These are phyloP conservation scores for Elaeis guineensis DNA, from an alignment of 176 grass and related monocot genomes.

Conservation along the genomic window DNA sequence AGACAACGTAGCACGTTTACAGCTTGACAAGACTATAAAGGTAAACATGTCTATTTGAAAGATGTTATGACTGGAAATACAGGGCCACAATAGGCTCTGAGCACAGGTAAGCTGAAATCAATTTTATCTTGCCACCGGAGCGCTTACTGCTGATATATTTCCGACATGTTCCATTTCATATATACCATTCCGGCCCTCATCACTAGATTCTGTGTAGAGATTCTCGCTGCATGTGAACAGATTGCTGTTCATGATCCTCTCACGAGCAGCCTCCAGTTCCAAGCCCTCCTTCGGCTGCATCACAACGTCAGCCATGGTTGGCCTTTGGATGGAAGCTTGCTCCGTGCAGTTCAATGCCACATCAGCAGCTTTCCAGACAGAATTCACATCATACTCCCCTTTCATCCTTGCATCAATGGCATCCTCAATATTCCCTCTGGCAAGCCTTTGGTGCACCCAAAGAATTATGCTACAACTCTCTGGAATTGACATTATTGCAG, in stretches of 20 bases:
- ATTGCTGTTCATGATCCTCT: background rate
- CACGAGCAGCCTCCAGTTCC: constrained; percentile 7
- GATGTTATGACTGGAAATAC: too few species aligned
- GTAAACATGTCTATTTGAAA: too few species aligned
- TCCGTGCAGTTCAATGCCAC: constrained; percentile 23
- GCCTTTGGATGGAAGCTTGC: constrained; percentile 13
- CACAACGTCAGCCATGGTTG: constrained; percentile 21
- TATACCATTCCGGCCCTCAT: background rate
- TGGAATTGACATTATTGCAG: background rate
- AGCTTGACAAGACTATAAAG: too few species aligned
- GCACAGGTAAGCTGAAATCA: background rate
- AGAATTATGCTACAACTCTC: background rate
- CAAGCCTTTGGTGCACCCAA: constrained; percentile 21
- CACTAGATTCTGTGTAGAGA: background rate
- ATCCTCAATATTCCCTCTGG: constrained; percentile 28
- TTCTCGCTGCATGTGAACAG: background rate
- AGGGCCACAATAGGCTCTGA: too few species aligned
- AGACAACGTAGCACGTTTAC: too few species aligned
- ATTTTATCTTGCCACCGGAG: constrained; percentile 8
- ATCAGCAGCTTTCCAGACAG: constrained; percentile 34
- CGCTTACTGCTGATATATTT: background rate
- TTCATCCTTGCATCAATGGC: constrained; percentile 17
- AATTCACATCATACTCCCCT: constrained; percentile 20
- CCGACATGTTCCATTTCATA: background rate
- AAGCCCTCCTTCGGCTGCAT: constrained; percentile 18